Evolutionary conservation across 805 yeast genomes (phyloP).

Genomic region (Teunomyces lycoperdinae): DNA sequence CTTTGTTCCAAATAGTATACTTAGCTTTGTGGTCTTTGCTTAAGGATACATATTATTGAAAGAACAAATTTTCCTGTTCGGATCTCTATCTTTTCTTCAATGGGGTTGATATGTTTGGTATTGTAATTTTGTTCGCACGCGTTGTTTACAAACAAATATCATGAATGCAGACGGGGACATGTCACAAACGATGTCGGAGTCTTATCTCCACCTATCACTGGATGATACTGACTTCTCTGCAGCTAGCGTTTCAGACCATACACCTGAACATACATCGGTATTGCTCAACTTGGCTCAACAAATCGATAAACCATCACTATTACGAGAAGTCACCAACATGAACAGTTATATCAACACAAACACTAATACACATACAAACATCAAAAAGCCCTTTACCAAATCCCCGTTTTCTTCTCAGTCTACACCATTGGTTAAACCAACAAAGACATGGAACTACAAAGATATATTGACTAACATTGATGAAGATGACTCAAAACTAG

Average conservation of each 20-base stretch:
- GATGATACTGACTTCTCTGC: conserved; percentile 14
- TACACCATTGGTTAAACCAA: conserved; percentile 16
- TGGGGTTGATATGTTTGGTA: background rate
- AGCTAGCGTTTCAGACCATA: conserved; percentile 1
- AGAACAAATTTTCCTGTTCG: background rate
- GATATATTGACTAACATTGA: conserved; percentile 7
- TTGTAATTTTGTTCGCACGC: conserved; percentile 3
- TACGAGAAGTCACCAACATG: background rate
- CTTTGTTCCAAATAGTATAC: no score
- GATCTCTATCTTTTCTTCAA: background rate
- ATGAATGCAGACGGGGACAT: conserved; percentile 15
- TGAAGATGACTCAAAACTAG: conserved; percentile 9
- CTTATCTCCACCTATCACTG: conserved; percentile 27
- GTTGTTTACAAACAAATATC: conserved; percentile 8
- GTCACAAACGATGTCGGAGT: conserved; percentile 27
- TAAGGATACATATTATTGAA: no score
- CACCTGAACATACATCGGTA: conserved; percentile 5
- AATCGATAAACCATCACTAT: conserved; percentile 9
- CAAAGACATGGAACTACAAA: conserved; percentile 6
- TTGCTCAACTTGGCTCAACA: conserved; percentile 15
- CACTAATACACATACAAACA: background rate
- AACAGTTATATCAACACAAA: background rate
- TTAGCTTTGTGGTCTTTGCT: no score
- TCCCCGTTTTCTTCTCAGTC: conserved; percentile 23
- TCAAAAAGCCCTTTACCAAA: conserved; percentile 1